These are phyloP conservation scores for Teunomyces cretensis DNA, from an alignment of 805 yeast genomes.

Conservation along the genomic window DNA sequence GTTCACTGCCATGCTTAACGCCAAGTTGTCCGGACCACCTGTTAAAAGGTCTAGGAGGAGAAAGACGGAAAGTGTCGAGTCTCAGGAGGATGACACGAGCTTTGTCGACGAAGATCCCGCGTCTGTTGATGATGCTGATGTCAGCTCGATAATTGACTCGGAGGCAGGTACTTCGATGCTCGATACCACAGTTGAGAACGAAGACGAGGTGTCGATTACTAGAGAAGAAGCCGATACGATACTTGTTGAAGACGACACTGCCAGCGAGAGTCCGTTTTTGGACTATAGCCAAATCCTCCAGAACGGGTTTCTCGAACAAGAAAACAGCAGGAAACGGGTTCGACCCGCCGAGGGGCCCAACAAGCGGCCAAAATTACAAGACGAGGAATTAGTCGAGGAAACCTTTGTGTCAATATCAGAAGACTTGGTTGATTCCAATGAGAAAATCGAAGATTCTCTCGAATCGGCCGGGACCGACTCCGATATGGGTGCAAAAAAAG, in stretches of 20 bases:
- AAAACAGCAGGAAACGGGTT: background rate
- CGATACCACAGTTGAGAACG: constrained; percentile 4
- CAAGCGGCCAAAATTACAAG: background rate
- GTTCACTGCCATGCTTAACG: constrained; percentile 25
- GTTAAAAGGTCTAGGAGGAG: background rate
- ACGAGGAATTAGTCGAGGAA: background rate
- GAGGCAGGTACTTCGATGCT: background rate
- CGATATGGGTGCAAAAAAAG: background rate
- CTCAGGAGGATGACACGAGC: background rate
- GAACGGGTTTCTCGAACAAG: constrained; percentile 5
- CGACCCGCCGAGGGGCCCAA: background rate
- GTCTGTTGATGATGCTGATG: background rate
- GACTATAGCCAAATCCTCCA: constrained; percentile 9
- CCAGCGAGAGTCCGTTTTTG: background rate
- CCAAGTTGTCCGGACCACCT: constrained; percentile 15
- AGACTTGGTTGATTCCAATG: background rate
- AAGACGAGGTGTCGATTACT: constrained; percentile 5
- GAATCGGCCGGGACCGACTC: background rate
- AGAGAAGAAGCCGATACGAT: background rate
- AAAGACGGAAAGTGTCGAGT: background rate
- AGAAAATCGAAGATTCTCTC: background rate
- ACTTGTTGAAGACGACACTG: background rate
- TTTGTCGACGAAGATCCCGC: background rate
- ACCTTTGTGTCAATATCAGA: background rate
- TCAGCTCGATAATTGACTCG: background rate